Percentiles rank a stretch among this genome's conserved stretches.
These are phyloP conservation scores for Ceratocystis lukuohia DNA, from an alignment of 2,329 filamentous ascomycete genomes.

Conservation along the genomic window DNA sequence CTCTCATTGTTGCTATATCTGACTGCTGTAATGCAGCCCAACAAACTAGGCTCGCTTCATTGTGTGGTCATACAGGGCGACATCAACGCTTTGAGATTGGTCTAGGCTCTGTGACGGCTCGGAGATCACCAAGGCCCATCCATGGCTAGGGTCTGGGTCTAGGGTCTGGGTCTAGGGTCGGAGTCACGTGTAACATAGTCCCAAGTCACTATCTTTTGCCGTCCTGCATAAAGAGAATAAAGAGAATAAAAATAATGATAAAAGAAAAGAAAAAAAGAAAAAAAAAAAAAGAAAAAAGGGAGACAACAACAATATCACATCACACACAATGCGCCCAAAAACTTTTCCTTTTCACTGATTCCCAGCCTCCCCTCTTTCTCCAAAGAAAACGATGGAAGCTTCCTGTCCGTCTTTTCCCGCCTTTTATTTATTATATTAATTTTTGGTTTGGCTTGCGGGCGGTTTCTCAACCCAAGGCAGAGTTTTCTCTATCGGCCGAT, in stretches of 20 bases:
- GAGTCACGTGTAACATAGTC: no score
- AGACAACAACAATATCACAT: conserved; percentile 3
- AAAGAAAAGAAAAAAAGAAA: background rate
- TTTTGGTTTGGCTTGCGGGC: background rate
- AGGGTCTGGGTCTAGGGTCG: no score
- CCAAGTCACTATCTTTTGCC: no score
- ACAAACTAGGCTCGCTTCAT: background rate
- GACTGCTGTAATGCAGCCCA: background rate
- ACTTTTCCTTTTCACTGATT: conserved; percentile 2
- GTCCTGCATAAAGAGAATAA: background rate
- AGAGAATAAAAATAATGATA: background rate
- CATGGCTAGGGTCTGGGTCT: no score
- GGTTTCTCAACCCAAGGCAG: background rate
- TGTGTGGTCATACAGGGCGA: background rate
- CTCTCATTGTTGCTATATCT: background rate
- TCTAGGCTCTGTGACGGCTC: background rate
- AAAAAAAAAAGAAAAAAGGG: background rate
- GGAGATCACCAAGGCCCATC: no score
- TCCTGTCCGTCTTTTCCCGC: background rate
- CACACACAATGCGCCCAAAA: background rate
- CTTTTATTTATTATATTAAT: background rate
- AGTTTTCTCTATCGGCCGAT: conserved; percentile 2
- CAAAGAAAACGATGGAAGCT: conserved; percentile 3
- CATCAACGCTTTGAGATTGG: background rate
- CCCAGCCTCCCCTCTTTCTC: conserved; percentile 7